Percentiles rank a stretch among this genome's conserved stretches.
Evolutionary conservation across 306 rosid genomes (phyloP).

Genomic region (Quercus dentata): DNA sequence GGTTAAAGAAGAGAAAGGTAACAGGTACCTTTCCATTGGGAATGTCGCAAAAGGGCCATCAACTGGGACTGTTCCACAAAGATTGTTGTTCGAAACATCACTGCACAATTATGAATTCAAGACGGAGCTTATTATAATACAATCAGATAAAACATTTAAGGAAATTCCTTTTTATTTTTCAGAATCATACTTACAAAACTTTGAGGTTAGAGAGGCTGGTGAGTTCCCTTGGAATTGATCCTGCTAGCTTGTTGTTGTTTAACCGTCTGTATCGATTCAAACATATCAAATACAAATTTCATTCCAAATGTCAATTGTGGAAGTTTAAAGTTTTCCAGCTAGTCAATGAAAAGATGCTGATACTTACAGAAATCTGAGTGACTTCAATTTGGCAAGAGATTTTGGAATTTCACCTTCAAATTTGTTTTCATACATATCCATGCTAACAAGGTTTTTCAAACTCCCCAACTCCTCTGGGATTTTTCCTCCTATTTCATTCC

Average conservation of each 20-base stretch:
- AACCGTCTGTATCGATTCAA: constrained; percentile 49
- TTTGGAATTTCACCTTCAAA: constrained; percentile 76
- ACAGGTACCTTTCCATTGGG: constrained; percentile 64
- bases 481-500: constrained; percentile 65
- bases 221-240: constrained; percentile 86
- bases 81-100: constrained; percentile 83
- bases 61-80: constrained; percentile 92
- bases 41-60: constrained; percentile 89
- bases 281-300: constrained; percentile 12
- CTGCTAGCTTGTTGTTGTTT: constrained; percentile 73
- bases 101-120: constrained; percentile 40
- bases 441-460: constrained; percentile 65
- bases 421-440: constrained; percentile 86
- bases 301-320: background rate
- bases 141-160: background rate
- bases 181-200: constrained; percentile 61
- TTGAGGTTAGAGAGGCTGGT: constrained; percentile 66
- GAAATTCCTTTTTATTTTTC: background rate
- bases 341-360: constrained; percentile 28
- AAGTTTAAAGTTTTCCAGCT: background rate
- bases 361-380: constrained; percentile 84
- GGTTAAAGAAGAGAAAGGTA: background rate
- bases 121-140: background rate
- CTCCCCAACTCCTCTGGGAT: constrained; percentile 78
- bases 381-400: constrained; percentile 76